A percentile compares a stretch with the other conserved stretches of the same genome.
These are phyloP conservation scores for Rosa chinensis DNA, from an alignment of 306 rosid genomes.

Conservation along the genomic window DNA sequence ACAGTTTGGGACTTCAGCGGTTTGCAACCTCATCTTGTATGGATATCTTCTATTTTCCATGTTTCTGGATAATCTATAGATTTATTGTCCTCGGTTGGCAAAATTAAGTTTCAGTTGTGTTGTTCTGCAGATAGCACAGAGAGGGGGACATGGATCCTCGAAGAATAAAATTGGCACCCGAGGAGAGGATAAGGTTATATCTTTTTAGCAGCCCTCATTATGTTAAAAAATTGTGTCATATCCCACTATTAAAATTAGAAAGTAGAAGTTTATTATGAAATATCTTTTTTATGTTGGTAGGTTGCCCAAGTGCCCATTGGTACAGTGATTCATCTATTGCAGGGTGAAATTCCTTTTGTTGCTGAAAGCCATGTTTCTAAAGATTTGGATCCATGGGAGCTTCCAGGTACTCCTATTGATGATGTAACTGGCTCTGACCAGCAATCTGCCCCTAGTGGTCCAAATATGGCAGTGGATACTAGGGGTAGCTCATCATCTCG, in stretches of 20 bases:
- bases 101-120: conserved; percentile 24
- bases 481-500: conserved; percentile 19
- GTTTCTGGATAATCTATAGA: conserved; percentile 18
- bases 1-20: conserved; percentile 91
- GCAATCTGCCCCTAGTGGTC: conserved; percentile 23
- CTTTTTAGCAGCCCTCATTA: conserved; percentile 14
- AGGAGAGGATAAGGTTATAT: conserved; percentile 75
- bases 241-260: conserved; percentile 4
- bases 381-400: conserved; percentile 85
- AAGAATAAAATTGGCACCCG: conserved; percentile 85
- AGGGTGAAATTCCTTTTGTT: conserved; percentile 59
- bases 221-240: neutral
- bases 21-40: conserved; percentile 78
- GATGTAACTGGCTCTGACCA: conserved; percentile 31
- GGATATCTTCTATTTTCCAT: conserved; percentile 21
- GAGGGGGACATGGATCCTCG: conserved; percentile 79
- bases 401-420: conserved; percentile 68
- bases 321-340: conserved; percentile 76
- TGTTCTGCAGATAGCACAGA: conserved; percentile 59
- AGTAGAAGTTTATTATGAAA: conserved; percentile 23
- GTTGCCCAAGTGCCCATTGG: conserved; percentile 79
- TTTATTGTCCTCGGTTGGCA: conserved; percentile 13
- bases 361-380: conserved; percentile 39
- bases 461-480: conserved; percentile 30
- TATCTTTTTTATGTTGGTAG: conserved; percentile 36